phyloP scores from a whole-genome alignment of 192 early-diverging fungal genomes.

The Pilobolus umbonatus region DNA sequence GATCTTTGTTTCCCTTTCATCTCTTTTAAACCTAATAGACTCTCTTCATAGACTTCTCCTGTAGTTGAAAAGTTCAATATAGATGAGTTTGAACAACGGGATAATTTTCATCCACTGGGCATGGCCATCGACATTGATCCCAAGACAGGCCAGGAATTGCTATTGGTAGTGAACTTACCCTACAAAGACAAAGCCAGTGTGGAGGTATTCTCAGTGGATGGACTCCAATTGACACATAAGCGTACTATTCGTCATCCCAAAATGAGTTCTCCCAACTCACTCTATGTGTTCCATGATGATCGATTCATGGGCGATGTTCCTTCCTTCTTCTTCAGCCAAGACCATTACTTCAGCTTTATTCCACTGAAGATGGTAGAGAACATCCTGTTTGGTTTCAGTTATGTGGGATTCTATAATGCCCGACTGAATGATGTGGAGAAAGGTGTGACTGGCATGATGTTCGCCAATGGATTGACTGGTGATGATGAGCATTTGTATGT shows the following conservation, averaged over 20 bases:
- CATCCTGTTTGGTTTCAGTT: conserved; percentile 16
- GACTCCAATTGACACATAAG: not conserved
- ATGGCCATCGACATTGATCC: conserved; percentile 14
- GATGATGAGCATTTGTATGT: conserved; percentile 15
- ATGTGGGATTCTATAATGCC: conserved; percentile 27
- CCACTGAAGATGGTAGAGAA: conserved; percentile 25
- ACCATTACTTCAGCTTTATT: not conserved
- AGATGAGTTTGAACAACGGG: not conserved
- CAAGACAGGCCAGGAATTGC: not conserved
- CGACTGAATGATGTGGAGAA: not conserved
- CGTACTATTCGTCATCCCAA: conserved; percentile 9
- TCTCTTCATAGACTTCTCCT: not conserved
- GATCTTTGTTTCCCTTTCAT: not conserved
- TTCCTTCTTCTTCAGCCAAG: conserved; percentile 23
- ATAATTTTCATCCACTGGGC: conserved; percentile 29
- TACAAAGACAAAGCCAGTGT: not conserved
- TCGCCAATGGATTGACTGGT: conserved; percentile 32
- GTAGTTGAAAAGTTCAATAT: conserved; percentile 3
- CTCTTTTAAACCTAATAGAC: too few relatives aligned
- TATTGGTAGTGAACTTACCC: conserved; percentile 23
- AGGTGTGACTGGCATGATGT: conserved; percentile 14
- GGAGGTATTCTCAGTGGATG: conserved; percentile 17
- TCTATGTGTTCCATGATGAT: conserved; percentile 14
- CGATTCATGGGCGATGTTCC: conserved; percentile 15
- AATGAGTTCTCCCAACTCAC: conserved; percentile 23